Evolutionary conservation across 208 protist genomes (phyloP).

Genomic region (Trypanosoma caninum): DNA sequence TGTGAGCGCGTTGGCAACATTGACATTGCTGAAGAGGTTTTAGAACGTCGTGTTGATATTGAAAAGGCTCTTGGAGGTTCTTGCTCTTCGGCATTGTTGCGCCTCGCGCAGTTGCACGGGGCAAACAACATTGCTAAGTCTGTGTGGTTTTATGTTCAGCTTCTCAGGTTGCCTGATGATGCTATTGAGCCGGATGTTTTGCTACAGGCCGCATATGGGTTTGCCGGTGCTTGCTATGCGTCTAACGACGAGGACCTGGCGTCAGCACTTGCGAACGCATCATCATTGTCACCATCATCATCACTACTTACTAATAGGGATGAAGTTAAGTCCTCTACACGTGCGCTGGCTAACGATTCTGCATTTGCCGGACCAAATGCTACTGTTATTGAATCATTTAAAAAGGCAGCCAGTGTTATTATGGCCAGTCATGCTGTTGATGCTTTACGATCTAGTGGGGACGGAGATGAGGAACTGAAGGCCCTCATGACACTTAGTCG

Average conservation of each 20-base stretch:
- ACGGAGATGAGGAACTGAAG: constrained; percentile 32
- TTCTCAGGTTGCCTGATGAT: constrained; percentile 63
- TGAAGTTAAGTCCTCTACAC: not conserved
- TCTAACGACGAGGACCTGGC: constrained; percentile 25
- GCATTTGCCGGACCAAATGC: not conserved
- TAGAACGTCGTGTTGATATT: constrained; percentile 54
- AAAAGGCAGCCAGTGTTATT: constrained; percentile 21
- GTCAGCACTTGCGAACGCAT: constrained; percentile 1
- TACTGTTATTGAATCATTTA: constrained; percentile 21
- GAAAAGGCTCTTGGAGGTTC: constrained; percentile 42
- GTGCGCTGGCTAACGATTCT: not conserved
- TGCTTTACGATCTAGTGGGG: constrained; percentile 1
- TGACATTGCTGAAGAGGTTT: constrained; percentile 40
- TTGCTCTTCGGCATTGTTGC: constrained; percentile 50
- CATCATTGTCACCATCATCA: no score
- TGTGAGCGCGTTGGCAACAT: constrained; percentile 51
- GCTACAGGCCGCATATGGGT: constrained; percentile 48
- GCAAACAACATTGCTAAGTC: constrained; percentile 40
- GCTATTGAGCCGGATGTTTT: constrained; percentile 37
- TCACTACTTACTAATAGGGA: not conserved
- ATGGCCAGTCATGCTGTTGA: constrained; percentile 22
- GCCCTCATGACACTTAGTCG: constrained; percentile 73
- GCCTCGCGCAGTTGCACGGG: constrained; percentile 41
- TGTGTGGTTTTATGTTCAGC: constrained; percentile 55
- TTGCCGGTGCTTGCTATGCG: constrained; percentile 50